These are phyloP conservation scores for Dendrobium nobile DNA, from an alignment of 106 monocot genomes.

Conservation along the genomic window DNA sequence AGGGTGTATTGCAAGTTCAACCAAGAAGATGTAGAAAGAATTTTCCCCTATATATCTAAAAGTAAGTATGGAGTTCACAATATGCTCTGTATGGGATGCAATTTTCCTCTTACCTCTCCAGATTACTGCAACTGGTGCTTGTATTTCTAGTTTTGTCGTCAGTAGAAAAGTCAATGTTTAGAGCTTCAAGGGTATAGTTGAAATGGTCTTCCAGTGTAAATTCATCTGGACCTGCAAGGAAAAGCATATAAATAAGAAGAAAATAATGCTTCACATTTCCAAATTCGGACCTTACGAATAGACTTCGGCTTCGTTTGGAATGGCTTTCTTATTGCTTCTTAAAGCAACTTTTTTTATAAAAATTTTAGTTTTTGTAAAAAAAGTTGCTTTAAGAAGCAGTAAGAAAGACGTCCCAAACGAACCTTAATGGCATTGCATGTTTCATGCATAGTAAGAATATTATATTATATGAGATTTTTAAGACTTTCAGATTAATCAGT, in stretches of 20 bases:
- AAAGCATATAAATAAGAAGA: neutral
- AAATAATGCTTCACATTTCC: neutral
- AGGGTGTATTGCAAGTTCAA: neutral
- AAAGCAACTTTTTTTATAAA: too few relatives aligned
- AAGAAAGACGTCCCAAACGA: too few relatives aligned
- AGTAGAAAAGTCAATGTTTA: constrained; percentile 10
- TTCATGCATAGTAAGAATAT: too few relatives aligned
- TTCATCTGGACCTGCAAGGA: constrained; percentile 16
- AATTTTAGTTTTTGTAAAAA: too few relatives aligned
- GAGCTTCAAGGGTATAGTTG: constrained; percentile 14
- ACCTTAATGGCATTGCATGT: neutral
- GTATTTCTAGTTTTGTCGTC: constrained; percentile 20
- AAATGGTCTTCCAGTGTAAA: constrained; percentile 23
- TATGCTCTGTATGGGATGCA: too few relatives aligned
- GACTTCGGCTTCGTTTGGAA: neutral
- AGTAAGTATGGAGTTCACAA: too few relatives aligned
- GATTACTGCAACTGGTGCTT: constrained; percentile 21
- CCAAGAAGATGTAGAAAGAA: neutral
- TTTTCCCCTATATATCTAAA: too few relatives aligned
- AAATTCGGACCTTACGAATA: neutral
- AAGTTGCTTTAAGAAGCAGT: too few relatives aligned
- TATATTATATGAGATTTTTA: too few relatives aligned
- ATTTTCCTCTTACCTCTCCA: constrained; percentile 20
- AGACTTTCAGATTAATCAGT: too few relatives aligned
- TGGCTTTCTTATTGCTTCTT: too few relatives aligned